Evolutionary conservation across 352 stramenopile genomes (phyloP), one percentile per base, ranked within the genome.

Genomic region (Peronospora farinosa): DNA sequence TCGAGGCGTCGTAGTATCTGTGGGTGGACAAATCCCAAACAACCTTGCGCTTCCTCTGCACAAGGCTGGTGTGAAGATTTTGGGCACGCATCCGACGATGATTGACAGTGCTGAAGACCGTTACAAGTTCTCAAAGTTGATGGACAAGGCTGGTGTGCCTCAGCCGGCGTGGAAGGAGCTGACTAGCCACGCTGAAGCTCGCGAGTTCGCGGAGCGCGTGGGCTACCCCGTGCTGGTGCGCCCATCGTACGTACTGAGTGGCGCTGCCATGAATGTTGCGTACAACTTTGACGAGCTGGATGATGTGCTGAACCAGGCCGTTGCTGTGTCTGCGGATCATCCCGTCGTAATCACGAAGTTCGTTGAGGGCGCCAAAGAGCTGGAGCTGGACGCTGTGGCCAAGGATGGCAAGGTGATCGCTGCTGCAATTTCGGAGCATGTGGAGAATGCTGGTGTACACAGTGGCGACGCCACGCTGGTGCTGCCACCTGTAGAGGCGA

Each of bases 391-490:
- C 72, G 96, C 80, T 57, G 95, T 99, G 23, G 95, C 95, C 38
- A 86, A 96, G 60, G 74, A 97, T 37, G 97, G 97, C 53, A 77
- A 95, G 43, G 97, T 99, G 58, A 74, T 99, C 32, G 97, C 97
- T 70, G 98, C 98, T 72, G 97, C 96, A 39, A 99, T 99, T 62
- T 97, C 91, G 49, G 96, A 99, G 74, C 97, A 99, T 81, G 87
- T 99, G 9, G 97, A 99, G 66, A 99, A 99, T 78, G 97, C 97
- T 31, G 96, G 96, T 74, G 96, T 99, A 16, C 97, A 99, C 78
- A 98, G 88, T 72, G 97, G 97, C 60, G 97, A 99, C 65, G 96
- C 96, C 15, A 99, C 97, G 19, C 73, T 99, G 17, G 83, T 99
- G 49, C 77, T 99, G 17, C 97, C 97, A 15, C 87, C 96, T 13